Percentiles rank a stretch among this genome's conserved stretches.
Conservation (phyloP, 352 stramenopile species). For the Blastocystis sp. region DNA sequence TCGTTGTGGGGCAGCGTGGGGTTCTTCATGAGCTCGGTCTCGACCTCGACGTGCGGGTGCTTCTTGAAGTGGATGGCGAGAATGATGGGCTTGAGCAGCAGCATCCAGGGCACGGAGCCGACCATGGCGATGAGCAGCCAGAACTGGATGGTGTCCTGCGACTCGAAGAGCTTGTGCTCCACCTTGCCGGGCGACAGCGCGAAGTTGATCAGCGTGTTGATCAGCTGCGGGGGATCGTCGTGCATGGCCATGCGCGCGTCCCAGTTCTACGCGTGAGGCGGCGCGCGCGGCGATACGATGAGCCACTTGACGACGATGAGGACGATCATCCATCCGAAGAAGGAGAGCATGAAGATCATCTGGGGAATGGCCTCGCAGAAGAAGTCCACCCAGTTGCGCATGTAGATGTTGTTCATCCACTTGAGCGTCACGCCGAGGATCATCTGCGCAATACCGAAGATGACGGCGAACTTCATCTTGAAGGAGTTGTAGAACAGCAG, state of each 20-base stretch:
- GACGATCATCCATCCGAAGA: slow-evolving; percentile 98
- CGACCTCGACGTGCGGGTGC: slow-evolving; percentile 73
- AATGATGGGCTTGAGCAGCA: slow-evolving; percentile 88
- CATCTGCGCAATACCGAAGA: slow-evolving; percentile 98
- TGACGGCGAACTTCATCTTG: slow-evolving; percentile 99
- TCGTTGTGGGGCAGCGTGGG: slow-evolving; percentile 73
- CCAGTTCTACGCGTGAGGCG: slow-evolving; percentile 79
- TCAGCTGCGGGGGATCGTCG: slow-evolving; percentile 88
- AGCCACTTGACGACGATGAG: slow-evolving; percentile 98
- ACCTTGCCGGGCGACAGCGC: slow-evolving; percentile 86
- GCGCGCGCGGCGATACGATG: slow-evolving; percentile 74
- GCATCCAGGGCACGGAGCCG: slow-evolving; percentile 89
- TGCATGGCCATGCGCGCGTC: slow-evolving; percentile 84
- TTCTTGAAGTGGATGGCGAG: slow-evolving; percentile 83
- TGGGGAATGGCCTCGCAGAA: slow-evolving; percentile 95
- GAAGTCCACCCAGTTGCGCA: slow-evolving; percentile 86
- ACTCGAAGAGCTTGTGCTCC: slow-evolving; percentile 76
- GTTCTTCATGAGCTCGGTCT: slow-evolving; percentile 71
- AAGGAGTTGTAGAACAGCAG: slow-evolving; percentile 99
- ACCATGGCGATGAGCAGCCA: slow-evolving; percentile 88
- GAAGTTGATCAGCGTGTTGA: slow-evolving; percentile 98
- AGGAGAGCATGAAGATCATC: slow-evolving; percentile 88
- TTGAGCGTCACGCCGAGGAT: slow-evolving; percentile 92
- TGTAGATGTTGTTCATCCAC: slow-evolving; percentile 91
- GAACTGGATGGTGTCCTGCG: slow-evolving; percentile 76